Base-by-base conservation (phyloP, 2,329 filamentous ascomycete genomes). In the Penicillium sp. region DNA sequence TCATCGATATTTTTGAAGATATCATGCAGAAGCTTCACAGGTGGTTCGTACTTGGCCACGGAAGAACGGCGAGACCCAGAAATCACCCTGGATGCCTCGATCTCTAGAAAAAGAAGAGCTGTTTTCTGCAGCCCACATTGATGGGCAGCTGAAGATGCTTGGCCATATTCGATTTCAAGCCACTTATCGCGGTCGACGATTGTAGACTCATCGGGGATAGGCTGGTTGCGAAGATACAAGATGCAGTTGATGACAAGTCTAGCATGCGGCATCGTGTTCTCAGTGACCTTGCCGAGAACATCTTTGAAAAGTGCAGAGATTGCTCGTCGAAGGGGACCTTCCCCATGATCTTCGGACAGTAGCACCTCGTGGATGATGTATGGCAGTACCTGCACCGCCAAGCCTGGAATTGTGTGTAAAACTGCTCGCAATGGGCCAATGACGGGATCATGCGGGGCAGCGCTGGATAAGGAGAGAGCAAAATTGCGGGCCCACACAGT, bases 1-100 rank as follows among this genome's bases (percentile, higher is more conserved):
- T 99, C 96, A 71, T 97, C 93, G 49, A 99, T 90, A 61, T 91
- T 94, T 71, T 91, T 90, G 73, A 95, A 99, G 2, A 99, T 93
- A 0, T 85, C 81, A 47, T 96, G 82, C 12, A 98, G 80, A 1
- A 96, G 82, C 34, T 90, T 86, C 3, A 85, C 83, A 6, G 90
- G 84, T 28, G 87, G 78, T 49, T 81, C 72, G 65, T 65, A 75
- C 73, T 83, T 81, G 50, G 81, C 71, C 2, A 80, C 77, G 2
- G 89, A 92, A 8, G 90, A 89, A 52, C 90, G 85, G 59, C 90
- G 84, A 45, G 89, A 89, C 17, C 82, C 76, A 37, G 84, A 82
- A 2, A 80, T 72, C 0, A 78, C 75, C 43, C 87, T 85, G 0
- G 86, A 86, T 22, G 84, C 81, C 34, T 84, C 84, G 25, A 92